These are phyloP conservation scores for Corymbia citriodora DNA, from an alignment of 441 rosid genomes.

Conservation along the genomic window DNA sequence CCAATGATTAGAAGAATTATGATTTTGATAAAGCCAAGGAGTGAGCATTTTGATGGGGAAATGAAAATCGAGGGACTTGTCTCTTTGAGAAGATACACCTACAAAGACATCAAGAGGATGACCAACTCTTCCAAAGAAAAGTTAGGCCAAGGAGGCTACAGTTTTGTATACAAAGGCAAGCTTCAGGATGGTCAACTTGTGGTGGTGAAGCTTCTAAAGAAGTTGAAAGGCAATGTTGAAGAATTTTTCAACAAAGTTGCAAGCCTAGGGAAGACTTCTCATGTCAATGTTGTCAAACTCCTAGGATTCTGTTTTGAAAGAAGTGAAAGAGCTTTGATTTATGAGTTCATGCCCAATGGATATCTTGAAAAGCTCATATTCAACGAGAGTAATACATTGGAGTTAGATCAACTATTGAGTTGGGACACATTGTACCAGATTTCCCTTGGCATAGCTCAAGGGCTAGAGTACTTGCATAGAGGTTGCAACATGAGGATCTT, in stretches of 20 bases:
- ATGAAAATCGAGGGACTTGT: neutral
- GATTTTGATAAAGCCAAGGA: neutral
- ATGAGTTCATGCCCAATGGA: neutral
- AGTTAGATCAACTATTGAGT: neutral
- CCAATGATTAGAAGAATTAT: neutral
- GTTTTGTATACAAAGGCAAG: neutral
- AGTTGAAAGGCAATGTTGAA: fast-evolving
- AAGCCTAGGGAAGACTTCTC: neutral
- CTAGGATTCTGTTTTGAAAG: neutral
- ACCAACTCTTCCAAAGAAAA: neutral
- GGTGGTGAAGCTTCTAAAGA: neutral
- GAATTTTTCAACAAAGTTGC: neutral
- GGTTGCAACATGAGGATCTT: neutral
- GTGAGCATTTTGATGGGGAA: neutral
- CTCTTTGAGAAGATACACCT: neutral
- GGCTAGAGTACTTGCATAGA: neutral
- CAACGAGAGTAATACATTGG: neutral
- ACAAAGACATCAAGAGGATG: neutral
- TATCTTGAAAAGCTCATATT: neutral
- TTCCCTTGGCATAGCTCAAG: neutral
- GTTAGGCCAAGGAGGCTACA: neutral
- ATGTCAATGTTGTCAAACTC: neutral
- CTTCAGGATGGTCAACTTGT: neutral
- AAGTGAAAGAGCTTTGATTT: neutral
- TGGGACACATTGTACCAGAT: neutral